Conservation (phyloP, 352 stramenopile genomes). For the Achlya hypogyna region DNA sequence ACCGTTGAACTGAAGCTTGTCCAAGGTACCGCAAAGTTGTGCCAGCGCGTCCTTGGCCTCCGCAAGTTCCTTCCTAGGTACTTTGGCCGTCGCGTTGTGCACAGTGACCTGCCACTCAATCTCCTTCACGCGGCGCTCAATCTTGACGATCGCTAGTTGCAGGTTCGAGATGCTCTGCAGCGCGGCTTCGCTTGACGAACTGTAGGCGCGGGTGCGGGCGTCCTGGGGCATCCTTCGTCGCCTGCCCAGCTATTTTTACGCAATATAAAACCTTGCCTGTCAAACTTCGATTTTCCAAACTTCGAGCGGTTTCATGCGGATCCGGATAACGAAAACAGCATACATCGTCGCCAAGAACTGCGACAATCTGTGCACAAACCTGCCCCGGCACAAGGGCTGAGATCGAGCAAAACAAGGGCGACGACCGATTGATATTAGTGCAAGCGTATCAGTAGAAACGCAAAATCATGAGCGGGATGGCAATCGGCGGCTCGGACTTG, state of each 20-base stretch:
- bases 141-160: not conserved
- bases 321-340: too few relatives aligned
- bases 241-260: not conserved
- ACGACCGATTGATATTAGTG: too few relatives aligned
- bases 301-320: too few relatives aligned
- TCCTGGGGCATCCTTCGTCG: not conserved
- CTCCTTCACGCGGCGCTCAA: slow-evolving; percentile 11
- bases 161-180: slow-evolving; percentile 2
- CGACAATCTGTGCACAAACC: too few relatives aligned
- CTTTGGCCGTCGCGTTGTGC: slow-evolving; percentile 12
- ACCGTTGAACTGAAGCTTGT: slow-evolving; percentile 13
- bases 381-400: too few relatives aligned
- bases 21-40: not conserved
- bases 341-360: too few relatives aligned
- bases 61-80: not conserved
- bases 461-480: too few relatives aligned
- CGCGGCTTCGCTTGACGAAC: slow-evolving; percentile 6
- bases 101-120: slow-evolving; percentile 18
- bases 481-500: too few relatives aligned
- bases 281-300: not conserved
- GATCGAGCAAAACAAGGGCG: too few relatives aligned
- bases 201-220: slow-evolving; percentile 2
- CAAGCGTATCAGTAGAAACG: too few relatives aligned
- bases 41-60: slow-evolving; percentile 13
- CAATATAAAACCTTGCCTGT: not conserved